phyloP scores from a whole-genome alignment of 768 basidiomycete genomes.

The Boletus rubroflammeus region DNA sequence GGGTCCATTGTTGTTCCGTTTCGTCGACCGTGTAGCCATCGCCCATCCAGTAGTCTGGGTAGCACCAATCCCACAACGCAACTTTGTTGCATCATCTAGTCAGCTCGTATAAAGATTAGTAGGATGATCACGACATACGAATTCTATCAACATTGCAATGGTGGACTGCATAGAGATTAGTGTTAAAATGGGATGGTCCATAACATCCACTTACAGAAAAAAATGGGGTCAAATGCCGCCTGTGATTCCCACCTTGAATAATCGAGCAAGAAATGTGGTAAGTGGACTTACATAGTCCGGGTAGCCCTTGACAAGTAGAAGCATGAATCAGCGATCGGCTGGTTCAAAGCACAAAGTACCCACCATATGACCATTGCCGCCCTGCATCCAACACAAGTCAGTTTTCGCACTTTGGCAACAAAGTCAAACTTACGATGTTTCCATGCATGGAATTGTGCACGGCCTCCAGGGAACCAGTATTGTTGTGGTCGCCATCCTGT shows the following conservation, averaged over 20 bases:
- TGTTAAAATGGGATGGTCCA: neutral
- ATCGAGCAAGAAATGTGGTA: neutral
- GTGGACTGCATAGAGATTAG: slow-evolving; percentile 17
- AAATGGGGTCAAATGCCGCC: slow-evolving; percentile 26
- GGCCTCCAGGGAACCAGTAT: slow-evolving; percentile 20
- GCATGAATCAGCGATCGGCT: neutral
- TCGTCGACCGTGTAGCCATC: slow-evolving; percentile 17
- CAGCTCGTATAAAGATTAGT: neutral
- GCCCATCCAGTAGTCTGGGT: slow-evolving; percentile 28
- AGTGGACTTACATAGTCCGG: slow-evolving; percentile 22
- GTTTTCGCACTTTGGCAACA: neutral
- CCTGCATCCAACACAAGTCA: slow-evolving; percentile 7
- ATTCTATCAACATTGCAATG: slow-evolving; percentile 25
- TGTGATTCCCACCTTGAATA: neutral
- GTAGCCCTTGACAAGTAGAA: slow-evolving; percentile 9
- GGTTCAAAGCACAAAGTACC: neutral
- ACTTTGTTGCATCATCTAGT: slow-evolving; percentile 6
- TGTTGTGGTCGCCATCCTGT: slow-evolving; percentile 5
- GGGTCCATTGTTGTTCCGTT: slow-evolving; percentile 18
- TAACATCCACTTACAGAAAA: slow-evolving; percentile 18
- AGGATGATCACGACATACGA: slow-evolving; percentile 6
- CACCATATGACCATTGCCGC: slow-evolving; percentile 29
- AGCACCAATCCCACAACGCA: slow-evolving; percentile 32
- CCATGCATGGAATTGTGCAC: slow-evolving; percentile 21
- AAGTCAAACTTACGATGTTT: slow-evolving; percentile 13